Evolutionary conservation across 148 eudicot species (phyloP), one percentile per base, ranked within the genome.

Genomic region (Linanthus parryae): DNA sequence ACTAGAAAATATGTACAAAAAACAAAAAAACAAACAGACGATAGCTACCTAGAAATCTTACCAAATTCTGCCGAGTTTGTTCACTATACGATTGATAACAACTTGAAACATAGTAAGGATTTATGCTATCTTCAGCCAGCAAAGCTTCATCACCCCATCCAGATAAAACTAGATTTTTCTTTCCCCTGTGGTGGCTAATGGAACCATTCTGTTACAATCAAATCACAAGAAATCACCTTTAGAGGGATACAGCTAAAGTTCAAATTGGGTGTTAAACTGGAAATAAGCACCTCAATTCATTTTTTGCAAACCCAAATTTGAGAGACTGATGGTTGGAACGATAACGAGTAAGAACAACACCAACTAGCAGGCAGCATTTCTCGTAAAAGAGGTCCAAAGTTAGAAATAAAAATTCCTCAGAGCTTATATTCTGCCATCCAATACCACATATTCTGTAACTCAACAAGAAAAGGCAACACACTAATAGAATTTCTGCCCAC

Each of bases 111-210:
- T 92, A 92, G 48, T 77, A 54, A 19, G 94, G 94, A 58, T 92
- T 92, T 33, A 67, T 47, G 66, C 53, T 62, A 39, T 84, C 98
- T 27, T 87, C 87, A 42, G 87, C 60, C 24, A 87, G 83, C 45
- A 87, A 37, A 52, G 96, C 44, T 52, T 92, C 94, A 54, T 84
- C 98, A 17, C 96, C 98, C 94, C 79, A 67, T 17, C 76, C 83
- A 62, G 98, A 79, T 70, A 87, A 67, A 29, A 87, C 78, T 33
- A 92, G 86, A 67, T 83, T 92, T 59, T 83, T 91, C 73, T 68
- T 84, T 36, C 98, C 98, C 50, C 94, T 74, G 53, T 72, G 92
- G 54, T 87, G 75, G 63, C 70, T 73, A 69, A 92, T 73, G 57
- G 87, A 67, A 49, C 78, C 86, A 61, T 73, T 59, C 76, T 78